Conservation (phyloP, 169 alveolate species). For the Eimeria mitis region DNA sequence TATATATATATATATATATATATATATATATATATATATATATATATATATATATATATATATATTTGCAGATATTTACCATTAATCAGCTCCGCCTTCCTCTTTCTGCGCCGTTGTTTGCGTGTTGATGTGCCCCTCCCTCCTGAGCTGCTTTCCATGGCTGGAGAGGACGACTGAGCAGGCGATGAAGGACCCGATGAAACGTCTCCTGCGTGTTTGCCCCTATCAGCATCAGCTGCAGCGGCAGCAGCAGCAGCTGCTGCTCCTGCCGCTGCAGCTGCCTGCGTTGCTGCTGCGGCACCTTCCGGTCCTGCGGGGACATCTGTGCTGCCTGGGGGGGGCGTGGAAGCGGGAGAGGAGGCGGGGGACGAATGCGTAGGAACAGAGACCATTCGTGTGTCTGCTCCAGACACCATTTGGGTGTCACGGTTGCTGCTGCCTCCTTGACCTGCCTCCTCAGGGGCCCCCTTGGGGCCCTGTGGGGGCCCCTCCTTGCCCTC, state of each 20-base stretch:
- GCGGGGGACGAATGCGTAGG: background rate
- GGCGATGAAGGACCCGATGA: background rate
- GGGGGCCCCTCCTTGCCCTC: background rate
- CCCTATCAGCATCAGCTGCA: background rate
- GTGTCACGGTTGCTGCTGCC: background rate
- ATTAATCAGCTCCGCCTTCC: background rate
- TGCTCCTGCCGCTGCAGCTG: background rate
- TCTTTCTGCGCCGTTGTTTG: constrained; percentile 28
- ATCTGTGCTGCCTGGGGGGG: background rate
- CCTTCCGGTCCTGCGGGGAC: too few species aligned
- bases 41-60: too few species aligned
- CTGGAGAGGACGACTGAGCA: background rate
- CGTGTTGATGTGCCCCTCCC: constrained; percentile 5
- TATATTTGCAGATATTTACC: background rate
- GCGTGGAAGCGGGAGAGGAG: background rate
- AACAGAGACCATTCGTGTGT: too few species aligned
- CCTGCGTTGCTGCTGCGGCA: background rate
- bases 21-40: too few species aligned
- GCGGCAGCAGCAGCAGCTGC: background rate
- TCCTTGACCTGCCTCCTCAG: background rate
- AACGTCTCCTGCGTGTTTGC: background rate
- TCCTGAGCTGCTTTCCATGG: constrained; percentile 2
- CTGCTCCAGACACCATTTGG: background rate
- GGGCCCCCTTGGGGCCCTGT: background rate
- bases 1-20: background rate